Conservation (phyloP, 192 early-diverging fungal species). For the Phycomyces nitens region DNA sequence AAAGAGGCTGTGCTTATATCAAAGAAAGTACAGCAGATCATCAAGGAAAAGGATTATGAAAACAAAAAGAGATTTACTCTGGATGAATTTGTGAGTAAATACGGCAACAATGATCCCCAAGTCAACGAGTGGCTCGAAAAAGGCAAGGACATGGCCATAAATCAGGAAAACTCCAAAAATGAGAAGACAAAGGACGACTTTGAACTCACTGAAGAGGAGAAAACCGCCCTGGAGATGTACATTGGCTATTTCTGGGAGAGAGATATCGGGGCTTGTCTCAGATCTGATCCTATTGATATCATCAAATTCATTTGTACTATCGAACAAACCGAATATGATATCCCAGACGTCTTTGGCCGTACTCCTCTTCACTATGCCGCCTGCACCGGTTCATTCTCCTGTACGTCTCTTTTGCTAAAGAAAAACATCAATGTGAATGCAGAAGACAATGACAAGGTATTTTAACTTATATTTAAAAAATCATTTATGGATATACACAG, state of each 20-base stretch:
- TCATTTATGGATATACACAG: too few species aligned
- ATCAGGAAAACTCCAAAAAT: neutral
- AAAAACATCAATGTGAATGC: constrained; percentile 21
- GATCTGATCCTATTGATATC: constrained; percentile 52
- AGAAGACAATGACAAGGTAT: constrained; percentile 34
- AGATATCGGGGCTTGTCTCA: neutral
- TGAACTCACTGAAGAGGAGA: neutral
- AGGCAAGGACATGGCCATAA: neutral
- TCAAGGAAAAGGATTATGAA: constrained; percentile 4
- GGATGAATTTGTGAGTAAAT: neutral
- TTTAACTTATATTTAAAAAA: too few species aligned
- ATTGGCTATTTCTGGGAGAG: constrained; percentile 33
- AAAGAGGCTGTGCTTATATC: neutral
- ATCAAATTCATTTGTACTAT: constrained; percentile 35
- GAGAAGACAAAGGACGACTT: constrained; percentile 7
- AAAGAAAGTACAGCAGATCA: constrained; percentile 27
- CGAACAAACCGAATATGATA: constrained; percentile 27
- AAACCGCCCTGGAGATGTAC: constrained; percentile 1
- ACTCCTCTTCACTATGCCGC: constrained; percentile 56
- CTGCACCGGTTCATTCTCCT: constrained; percentile 45
- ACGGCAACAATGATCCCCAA: neutral
- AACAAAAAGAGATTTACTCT: constrained; percentile 4
- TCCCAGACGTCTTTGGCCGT: constrained; percentile 46
- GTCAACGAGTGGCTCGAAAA: constrained; percentile 17
- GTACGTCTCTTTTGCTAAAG: constrained; percentile 38